phyloP scores from a whole-genome alignment of 2,329 filamentous ascomycete genomes.

The Ophiostoma triangulosporum region DNA sequence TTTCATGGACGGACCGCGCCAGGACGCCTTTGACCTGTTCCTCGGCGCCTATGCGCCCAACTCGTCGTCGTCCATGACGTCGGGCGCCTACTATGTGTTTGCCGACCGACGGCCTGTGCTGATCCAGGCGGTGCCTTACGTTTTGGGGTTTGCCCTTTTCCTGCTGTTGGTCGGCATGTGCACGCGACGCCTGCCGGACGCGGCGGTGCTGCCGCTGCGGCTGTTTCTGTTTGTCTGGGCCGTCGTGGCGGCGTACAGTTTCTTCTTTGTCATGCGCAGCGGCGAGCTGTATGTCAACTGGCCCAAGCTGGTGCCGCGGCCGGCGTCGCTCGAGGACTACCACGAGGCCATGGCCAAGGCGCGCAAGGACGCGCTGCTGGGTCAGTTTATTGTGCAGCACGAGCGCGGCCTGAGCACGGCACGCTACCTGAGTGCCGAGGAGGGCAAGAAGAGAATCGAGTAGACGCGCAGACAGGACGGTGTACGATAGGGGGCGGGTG shows the following conservation, averaged over 20 bases:
- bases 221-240: slow-evolving; percentile 73
- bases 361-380: slow-evolving; percentile 68
- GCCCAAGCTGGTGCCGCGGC: slow-evolving; percentile 86
- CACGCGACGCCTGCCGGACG: slow-evolving; percentile 56
- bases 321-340: slow-evolving; percentile 77
- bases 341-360: slow-evolving; percentile 75
- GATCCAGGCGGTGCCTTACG: slow-evolving; percentile 87
- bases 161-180: slow-evolving; percentile 64
- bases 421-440: slow-evolving; percentile 73
- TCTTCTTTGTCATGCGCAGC: slow-evolving; percentile 66
- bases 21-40: slow-evolving; percentile 93
- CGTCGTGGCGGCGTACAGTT: slow-evolving; percentile 53
- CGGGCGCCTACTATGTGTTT: slow-evolving; percentile 57
- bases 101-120: slow-evolving; percentile 72
- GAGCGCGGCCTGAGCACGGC: slow-evolving; percentile 75
- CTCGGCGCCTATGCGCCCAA: slow-evolving; percentile 60
- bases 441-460: slow-evolving; percentile 97
- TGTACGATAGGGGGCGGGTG: background rate
- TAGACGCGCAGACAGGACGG: slow-evolving; percentile 23
- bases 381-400: slow-evolving; percentile 58
- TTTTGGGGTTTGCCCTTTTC: slow-evolving; percentile 75
- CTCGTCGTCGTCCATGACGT: background rate
- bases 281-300: slow-evolving; percentile 97
- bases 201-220: slow-evolving; percentile 67
- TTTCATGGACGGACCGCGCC: slow-evolving; percentile 81